phyloP scores from a whole-genome alignment of 2,329 filamentous ascomycete species.

The Xylaria sp. region DNA sequence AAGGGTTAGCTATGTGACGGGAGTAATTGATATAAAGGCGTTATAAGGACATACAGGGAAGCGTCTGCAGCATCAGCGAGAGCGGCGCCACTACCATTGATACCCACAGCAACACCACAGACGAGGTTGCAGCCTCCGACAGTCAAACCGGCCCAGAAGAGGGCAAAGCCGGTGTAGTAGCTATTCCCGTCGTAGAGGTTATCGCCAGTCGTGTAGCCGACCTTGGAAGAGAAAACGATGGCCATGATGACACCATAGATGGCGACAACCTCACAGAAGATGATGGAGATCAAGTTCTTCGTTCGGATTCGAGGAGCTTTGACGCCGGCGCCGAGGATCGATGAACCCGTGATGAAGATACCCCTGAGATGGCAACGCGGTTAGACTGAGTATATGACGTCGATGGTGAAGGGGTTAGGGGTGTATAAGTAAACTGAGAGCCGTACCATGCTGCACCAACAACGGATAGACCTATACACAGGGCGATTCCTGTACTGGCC shows the following conservation, averaged over 20 bases:
- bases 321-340: constrained; percentile 96
- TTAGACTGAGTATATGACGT: constrained; percentile 2
- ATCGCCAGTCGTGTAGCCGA: constrained; percentile 73
- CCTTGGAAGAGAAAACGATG: constrained; percentile 94
- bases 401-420: constrained; percentile 1
- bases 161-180: constrained; percentile 93
- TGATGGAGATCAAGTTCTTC: constrained; percentile 99
- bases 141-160: constrained; percentile 96
- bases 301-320: constrained; percentile 97
- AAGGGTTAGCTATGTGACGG: constrained; percentile 4
- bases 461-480: constrained; percentile 96
- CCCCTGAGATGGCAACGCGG: constrained; percentile 71
- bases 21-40: constrained; percentile 12
- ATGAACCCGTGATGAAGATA: constrained; percentile 98
- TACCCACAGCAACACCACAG: constrained; percentile 95
- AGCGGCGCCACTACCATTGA: constrained; percentile 97
- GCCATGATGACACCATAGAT: constrained; percentile 99
- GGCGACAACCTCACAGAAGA: constrained; percentile 99
- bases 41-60: constrained; percentile 73
- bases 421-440: constrained; percentile 11
- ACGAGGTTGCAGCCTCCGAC: constrained; percentile 96
- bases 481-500: constrained; percentile 88
- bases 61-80: constrained; percentile 95
- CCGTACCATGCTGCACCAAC: constrained; percentile 95
- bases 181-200: constrained; percentile 78